A percentile compares a stretch with the other conserved stretches of the same genome.
phyloP scores from a whole-genome alignment of 352 stramenopile genomes.

The Globisporangium viniferum region DNA sequence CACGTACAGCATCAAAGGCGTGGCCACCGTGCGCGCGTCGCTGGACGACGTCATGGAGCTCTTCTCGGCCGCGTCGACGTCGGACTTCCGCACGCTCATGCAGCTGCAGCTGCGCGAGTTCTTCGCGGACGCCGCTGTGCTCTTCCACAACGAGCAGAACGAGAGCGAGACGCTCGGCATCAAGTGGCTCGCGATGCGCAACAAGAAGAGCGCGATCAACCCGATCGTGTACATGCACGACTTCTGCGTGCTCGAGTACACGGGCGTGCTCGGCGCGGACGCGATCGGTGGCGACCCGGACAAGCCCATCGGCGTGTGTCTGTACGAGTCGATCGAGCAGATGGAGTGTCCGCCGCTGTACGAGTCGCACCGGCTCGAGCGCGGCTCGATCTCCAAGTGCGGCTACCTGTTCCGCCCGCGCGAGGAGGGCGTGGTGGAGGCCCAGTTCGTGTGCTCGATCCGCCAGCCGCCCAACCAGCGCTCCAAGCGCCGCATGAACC shows the following conservation, averaged over 20 bases:
- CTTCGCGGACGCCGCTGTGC: constrained; percentile 66
- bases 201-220: constrained; percentile 59
- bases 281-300: constrained; percentile 41
- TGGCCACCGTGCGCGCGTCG: constrained; percentile 49
- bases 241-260: constrained; percentile 80
- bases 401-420: constrained; percentile 71
- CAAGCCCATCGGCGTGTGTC: constrained; percentile 55
- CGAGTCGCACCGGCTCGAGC: constrained; percentile 71
- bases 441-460: constrained; percentile 77
- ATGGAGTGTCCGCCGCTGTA: constrained; percentile 64
- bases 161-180: constrained; percentile 75
- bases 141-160: constrained; percentile 73
- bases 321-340: constrained; percentile 83
- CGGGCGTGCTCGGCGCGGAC: constrained; percentile 56
- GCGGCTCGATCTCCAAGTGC: constrained; percentile 74
- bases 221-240: constrained; percentile 46
- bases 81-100: constrained; percentile 69
- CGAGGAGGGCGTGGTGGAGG: constrained; percentile 63
- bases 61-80: constrained; percentile 52
- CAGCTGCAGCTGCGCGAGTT: constrained; percentile 70
- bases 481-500: constrained; percentile 56
- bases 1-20: constrained; percentile 71
- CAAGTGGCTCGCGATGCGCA: constrained; percentile 73
- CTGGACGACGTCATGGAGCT: constrained; percentile 82
- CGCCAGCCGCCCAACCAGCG: constrained; percentile 66